phyloP scores from a whole-genome alignment of 306 rosid genomes.

The Castanopsis chinensis region DNA sequence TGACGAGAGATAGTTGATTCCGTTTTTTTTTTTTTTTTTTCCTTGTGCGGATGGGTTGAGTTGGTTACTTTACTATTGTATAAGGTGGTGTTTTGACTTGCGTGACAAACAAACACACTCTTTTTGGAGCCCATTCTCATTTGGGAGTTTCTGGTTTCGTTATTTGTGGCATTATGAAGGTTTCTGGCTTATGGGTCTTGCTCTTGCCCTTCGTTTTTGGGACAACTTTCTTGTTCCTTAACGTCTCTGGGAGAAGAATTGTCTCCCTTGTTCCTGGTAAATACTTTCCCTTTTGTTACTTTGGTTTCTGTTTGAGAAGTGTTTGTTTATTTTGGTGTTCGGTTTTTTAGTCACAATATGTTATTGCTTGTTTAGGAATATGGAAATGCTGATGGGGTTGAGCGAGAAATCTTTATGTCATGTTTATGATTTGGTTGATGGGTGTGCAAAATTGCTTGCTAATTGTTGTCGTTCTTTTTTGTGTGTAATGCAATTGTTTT shows the following conservation, averaged over 20 bases:
- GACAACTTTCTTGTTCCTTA: constrained; percentile 25
- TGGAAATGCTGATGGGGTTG: not conserved
- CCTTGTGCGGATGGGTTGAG: not conserved
- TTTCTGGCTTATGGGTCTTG: constrained; percentile 46
- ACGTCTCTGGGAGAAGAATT: constrained; percentile 22
- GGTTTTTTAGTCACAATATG: not conserved
- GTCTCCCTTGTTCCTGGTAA: constrained; percentile 35
- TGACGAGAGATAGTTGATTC: constrained; percentile 8
- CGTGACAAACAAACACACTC: not conserved
- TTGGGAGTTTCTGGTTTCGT: not conserved
- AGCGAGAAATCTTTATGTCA: not conserved
- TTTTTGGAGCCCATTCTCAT: not conserved
- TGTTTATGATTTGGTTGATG: not conserved
- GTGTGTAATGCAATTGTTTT: not conserved
- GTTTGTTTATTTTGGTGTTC: not conserved
- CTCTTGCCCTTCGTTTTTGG: constrained; percentile 38
- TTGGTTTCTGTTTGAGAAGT: not conserved
- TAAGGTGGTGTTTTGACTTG: not conserved
- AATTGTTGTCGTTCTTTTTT: not conserved
- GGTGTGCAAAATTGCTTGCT: not conserved
- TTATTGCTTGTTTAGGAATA: not conserved
- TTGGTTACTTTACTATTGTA: constrained; percentile 7
- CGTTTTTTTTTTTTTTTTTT: not conserved
- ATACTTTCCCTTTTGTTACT: not conserved
- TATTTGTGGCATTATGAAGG: constrained; percentile 46